These are phyloP conservation scores for Martensiomyces pterosporus DNA, from an alignment of 192 early-diverging fungal species.

Conservation along the genomic window DNA sequence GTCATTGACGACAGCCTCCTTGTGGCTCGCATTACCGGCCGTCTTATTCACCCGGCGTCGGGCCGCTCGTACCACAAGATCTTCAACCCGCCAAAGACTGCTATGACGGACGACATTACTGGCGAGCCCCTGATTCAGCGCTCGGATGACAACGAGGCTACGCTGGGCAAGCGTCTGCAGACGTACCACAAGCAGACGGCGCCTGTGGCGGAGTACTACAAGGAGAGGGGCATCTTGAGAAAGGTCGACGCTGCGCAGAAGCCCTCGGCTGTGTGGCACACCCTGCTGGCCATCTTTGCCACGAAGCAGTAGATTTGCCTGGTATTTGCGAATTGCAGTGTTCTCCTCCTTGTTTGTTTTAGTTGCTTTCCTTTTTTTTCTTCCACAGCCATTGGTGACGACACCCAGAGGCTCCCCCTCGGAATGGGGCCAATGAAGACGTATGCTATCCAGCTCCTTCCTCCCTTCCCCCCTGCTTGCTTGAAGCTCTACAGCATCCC, in stretches of 20 bases:
- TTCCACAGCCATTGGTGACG: too few species aligned
- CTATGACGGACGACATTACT: constrained; percentile 91
- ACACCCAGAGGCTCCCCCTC: too few species aligned
- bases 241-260: constrained; percentile 90
- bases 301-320: constrained; percentile 32
- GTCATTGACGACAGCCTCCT: constrained; percentile 90
- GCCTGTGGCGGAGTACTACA: constrained; percentile 88
- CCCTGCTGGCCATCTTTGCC: constrained; percentile 84
- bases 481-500: too few species aligned
- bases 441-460: too few species aligned
- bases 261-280: constrained; percentile 85
- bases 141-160: constrained; percentile 94
- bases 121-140: constrained; percentile 97
- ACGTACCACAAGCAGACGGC: constrained; percentile 80
- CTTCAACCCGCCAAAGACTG: constrained; percentile 92
- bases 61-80: constrained; percentile 96
- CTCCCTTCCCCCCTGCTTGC: too few species aligned
- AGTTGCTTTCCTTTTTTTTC: too few species aligned
- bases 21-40: constrained; percentile 94
- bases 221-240: constrained; percentile 87
- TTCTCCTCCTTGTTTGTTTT: too few species aligned
- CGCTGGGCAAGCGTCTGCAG: constrained; percentile 86
- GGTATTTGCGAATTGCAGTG: too few species aligned
- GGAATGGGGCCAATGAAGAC: too few species aligned
- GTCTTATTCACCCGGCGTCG: constrained; percentile 88